phyloP scores from a whole-genome alignment of 108 stramenopile species.

The Hondaea fermentalgiana region DNA sequence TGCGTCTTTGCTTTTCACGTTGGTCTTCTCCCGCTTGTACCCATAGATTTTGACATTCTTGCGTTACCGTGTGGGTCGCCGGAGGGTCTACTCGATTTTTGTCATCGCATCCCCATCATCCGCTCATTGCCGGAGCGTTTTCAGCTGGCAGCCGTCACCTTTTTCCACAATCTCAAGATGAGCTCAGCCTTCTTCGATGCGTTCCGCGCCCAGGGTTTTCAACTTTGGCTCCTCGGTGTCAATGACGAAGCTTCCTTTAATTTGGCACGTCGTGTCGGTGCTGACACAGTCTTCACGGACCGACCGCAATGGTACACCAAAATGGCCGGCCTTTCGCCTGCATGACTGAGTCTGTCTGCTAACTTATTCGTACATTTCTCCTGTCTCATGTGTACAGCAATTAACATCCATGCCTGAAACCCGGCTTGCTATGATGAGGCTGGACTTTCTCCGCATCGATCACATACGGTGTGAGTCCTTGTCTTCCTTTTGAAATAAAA shows the following conservation, averaged over 20 bases:
- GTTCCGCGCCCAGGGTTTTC: slow-evolving; percentile 23
- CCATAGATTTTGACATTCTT: slow-evolving; percentile 16
- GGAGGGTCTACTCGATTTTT: not conserved
- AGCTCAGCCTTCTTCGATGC: slow-evolving; percentile 17
- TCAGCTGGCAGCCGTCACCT: slow-evolving; percentile 8
- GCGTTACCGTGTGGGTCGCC: slow-evolving; percentile 19
- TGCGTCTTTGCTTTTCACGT: not conserved
- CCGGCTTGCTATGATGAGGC: too few relatives aligned
- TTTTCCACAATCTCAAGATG: not conserved
- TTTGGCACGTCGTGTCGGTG: not conserved
- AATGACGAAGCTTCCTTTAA: not conserved
- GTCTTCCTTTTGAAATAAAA: too few relatives aligned
- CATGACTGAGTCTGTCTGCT: not conserved
- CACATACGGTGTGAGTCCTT: too few relatives aligned
- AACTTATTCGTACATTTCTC: not conserved
- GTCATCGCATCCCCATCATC: slow-evolving; percentile 1
- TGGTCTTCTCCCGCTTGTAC: slow-evolving; percentile 26
- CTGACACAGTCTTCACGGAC: not conserved
- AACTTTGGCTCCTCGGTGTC: slow-evolving; percentile 20
- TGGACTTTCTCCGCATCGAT: too few relatives aligned
- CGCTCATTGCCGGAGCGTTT: not conserved
- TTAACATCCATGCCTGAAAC: too few relatives aligned
- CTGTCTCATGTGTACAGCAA: not conserved
- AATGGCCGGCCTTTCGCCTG: not conserved
- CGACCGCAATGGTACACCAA: not conserved